Percentiles rank a stretch among this genome's conserved stretches.
Conservation (phyloP, 2,329 filamentous ascomycete genomes). For the Didymella glomerata region DNA sequence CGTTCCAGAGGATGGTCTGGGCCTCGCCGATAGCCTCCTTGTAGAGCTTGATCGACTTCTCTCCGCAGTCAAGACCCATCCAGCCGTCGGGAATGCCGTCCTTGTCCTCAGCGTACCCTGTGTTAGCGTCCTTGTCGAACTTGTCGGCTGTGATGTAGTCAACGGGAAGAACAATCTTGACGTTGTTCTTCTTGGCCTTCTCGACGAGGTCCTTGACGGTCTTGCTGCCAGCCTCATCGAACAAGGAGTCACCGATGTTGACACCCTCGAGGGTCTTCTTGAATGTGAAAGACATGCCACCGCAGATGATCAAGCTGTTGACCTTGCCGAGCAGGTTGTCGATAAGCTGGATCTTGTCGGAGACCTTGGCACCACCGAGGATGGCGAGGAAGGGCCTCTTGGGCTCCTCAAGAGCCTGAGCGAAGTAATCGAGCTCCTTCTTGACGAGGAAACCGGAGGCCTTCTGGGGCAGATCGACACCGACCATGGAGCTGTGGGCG, state of each 20-base stretch:
- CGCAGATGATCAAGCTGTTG: constrained; percentile 94
- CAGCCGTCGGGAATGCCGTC: constrained; percentile 94
- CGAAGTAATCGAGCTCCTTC: constrained; percentile 99
- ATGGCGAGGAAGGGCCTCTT: constrained; percentile 98
- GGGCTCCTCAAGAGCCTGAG: constrained; percentile 91
- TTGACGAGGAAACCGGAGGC: constrained; percentile 98
- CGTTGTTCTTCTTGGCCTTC: constrained; percentile 96
- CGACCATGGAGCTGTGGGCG: constrained; percentile 99
- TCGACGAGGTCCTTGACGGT: constrained; percentile 86
- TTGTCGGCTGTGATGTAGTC: constrained; percentile 98
- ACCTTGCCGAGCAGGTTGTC: constrained; percentile 99
- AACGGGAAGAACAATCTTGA: constrained; percentile 91
- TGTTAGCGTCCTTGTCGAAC: constrained; percentile 85
- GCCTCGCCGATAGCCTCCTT: constrained; percentile 85
- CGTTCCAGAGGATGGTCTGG: constrained; percentile 99
- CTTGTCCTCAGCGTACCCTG: constrained; percentile 81
- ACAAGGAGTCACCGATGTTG: constrained; percentile 88
- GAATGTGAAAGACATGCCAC: constrained; percentile 99
- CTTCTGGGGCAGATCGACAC: constrained; percentile 93
- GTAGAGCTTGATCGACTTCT: constrained; percentile 88
- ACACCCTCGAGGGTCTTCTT: constrained; percentile 97
- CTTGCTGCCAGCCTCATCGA: constrained; percentile 93
- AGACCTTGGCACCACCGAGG: constrained; percentile 96
- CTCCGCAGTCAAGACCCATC: constrained; percentile 96
- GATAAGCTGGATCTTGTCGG: constrained; percentile 99